phyloP scores from a whole-genome alignment of 2,329 filamentous ascomycete genomes.

The Phaeomoniella chlamydospora region DNA sequence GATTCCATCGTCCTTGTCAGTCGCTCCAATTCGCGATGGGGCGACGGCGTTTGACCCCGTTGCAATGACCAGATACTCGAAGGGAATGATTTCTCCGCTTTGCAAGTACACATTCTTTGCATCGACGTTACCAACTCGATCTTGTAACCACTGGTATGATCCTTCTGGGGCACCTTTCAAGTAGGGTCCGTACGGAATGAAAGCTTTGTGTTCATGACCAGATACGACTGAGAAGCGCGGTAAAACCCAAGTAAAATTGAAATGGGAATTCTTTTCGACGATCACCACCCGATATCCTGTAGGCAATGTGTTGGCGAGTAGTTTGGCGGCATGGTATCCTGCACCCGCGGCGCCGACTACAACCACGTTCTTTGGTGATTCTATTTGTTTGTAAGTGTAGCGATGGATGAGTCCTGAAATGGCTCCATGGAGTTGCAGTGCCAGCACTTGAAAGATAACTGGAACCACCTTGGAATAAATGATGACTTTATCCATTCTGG shows the following conservation, averaged over 20 bases:
- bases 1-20: conserved; percentile 5
- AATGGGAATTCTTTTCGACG: conserved; percentile 45
- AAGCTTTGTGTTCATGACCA: conserved; percentile 43
- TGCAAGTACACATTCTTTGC: conserved; percentile 24
- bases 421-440: too few relatives aligned
- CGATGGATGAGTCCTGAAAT: too few relatives aligned
- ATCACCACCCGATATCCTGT: conserved; percentile 38
- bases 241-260: conserved; percentile 46
- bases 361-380: conserved; percentile 9
- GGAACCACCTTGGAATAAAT: too few relatives aligned
- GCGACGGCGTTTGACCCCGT: conserved; percentile 30
- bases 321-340: conserved; percentile 34
- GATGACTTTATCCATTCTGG: too few relatives aligned
- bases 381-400: conserved; percentile 5
- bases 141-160: conserved; percentile 25
- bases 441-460: too few relatives aligned
- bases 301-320: conserved; percentile 34
- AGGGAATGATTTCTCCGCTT: conserved; percentile 31
- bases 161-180: conserved; percentile 20
- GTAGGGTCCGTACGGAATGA: conserved; percentile 41
- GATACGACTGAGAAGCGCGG: conserved; percentile 43
- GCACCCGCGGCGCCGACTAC: conserved; percentile 42
- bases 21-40: conserved; percentile 2
- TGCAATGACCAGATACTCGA: conserved; percentile 42
- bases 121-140: conserved; percentile 24